phyloP scores from a whole-genome alignment of 306 rosid species.

The Ceratonia siliqua region DNA sequence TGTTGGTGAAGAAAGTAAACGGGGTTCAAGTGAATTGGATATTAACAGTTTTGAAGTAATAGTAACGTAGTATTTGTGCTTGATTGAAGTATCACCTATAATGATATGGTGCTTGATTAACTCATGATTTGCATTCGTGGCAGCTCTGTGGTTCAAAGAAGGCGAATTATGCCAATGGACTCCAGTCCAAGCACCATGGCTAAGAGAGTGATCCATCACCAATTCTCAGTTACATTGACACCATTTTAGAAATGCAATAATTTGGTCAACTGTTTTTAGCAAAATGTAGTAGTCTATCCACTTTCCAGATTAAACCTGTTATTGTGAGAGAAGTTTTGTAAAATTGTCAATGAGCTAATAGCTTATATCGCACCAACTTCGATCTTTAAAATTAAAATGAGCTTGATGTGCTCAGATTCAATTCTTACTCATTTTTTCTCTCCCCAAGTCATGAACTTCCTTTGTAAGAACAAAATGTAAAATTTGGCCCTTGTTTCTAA shows the following conservation, averaged over 20 bases:
- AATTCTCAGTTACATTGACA: constrained; percentile 12
- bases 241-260: constrained; percentile 37
- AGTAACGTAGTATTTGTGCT: neutral
- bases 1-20: neutral
- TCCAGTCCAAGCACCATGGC: constrained; percentile 70
- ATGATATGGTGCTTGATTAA: neutral
- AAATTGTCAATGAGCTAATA: too few species aligned
- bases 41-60: neutral
- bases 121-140: constrained; percentile 24
- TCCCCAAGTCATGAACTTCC: too few species aligned
- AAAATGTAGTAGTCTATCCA: constrained; percentile 17
- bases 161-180: constrained; percentile 82
- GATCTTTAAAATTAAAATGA: too few species aligned
- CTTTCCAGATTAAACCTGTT: constrained; percentile 19
- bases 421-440: too few species aligned
- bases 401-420: too few species aligned
- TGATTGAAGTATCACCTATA: neutral
- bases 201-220: constrained; percentile 64
- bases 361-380: too few species aligned
- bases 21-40: neutral
- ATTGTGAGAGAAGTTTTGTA: neutral
- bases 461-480: too few species aligned
- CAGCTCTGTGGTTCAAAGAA: constrained; percentile 97
- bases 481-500: neutral
- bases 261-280: constrained; percentile 15